These are phyloP conservation scores for Meira nashicola DNA, from an alignment of 1,284 basidiomycete species.

Conservation along the genomic window DNA sequence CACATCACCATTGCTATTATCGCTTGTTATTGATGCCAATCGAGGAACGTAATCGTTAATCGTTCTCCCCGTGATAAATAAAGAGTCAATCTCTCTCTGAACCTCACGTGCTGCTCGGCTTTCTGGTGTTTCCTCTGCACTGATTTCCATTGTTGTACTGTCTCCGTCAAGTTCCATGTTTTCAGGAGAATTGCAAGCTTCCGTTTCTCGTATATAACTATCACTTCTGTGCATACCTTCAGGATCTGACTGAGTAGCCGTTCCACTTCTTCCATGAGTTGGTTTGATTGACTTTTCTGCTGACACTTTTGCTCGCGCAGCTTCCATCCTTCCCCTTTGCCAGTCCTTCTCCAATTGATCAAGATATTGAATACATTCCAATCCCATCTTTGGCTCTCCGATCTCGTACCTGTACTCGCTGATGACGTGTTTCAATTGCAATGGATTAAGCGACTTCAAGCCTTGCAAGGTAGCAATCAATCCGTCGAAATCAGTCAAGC, in stretches of 20 bases:
- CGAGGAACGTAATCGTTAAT: conserved; percentile 41
- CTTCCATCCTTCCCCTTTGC: conserved; percentile 52
- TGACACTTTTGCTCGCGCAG: neutral
- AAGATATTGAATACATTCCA: conserved; percentile 89
- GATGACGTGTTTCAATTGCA: conserved; percentile 89
- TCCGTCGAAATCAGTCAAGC: conserved; percentile 68
- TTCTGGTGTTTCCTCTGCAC: conserved; percentile 18
- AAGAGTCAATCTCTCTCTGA: conserved; percentile 32
- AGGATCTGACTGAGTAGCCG: conserved; percentile 26
- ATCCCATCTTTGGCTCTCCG: conserved; percentile 82
- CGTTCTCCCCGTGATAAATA: conserved; percentile 34
- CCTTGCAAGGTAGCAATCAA: conserved; percentile 84
- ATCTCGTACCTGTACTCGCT: conserved; percentile 93
- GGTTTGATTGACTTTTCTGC: neutral
- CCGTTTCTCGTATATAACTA: neutral
- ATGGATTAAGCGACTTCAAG: conserved; percentile 78
- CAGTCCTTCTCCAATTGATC: conserved; percentile 91
- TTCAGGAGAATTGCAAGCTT: neutral
- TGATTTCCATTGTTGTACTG: conserved; percentile 20
- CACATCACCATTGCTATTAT: conserved; percentile 5
- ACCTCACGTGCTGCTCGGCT: conserved; percentile 14
- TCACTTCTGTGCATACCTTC: conserved; percentile 8
- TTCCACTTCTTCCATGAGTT: conserved; percentile 28
- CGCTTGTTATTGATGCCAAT: conserved; percentile 17
- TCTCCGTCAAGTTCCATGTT: neutral